Base-by-base conservation (phyloP, 108 stramenopile genomes). In the Cyclostephanos tholiformis region DNA sequence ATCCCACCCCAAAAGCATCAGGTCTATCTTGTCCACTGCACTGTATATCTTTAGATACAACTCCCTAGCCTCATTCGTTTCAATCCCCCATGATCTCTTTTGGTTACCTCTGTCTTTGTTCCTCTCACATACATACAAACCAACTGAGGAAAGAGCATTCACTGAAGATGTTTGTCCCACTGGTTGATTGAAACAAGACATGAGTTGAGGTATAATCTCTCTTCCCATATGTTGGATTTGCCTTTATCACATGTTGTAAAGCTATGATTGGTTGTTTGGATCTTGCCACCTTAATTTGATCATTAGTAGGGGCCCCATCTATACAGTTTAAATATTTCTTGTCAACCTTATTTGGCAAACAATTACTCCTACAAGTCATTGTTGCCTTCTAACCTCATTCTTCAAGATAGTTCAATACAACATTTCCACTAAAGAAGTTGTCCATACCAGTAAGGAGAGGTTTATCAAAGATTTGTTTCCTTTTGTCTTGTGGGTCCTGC, bases 101-200 rank as follows among this genome's bases (percentile, higher is more conserved):
- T 71, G 14, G 0, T 62, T 30, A 1, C 30, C 41, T 23, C 27
- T 11, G 32, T 60, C 71, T n/a, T n/a, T n/a, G n/a, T n/a, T n/a
- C n/a, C n/a, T n/a, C n/a, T n/a, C n/a, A n/a, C n/a, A n/a, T n/a
- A 67, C 38, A 32, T 56, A 74, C 32, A 53, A 32, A 2, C 35
- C 19, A 39, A 23, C 35, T 2, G 46, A 44, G 2, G 23, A 14
- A 14, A 74, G 29, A 16, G 44, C 38, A 39, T 74, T 74, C 4
- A 74, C 73, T 43, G 44, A 25, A 26, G 64, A 74, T 56, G 38
- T 74, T 74, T 1, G 60, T 63, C 1, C 44, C 23, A 11, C 60
- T 22, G 0, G 73, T 74, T 7, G 64, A 66, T 46, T 74, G 73
- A n/a, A 74, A 74, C 6, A 50, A 66, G 8, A 67, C 65, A 66